These are phyloP conservation scores for Penicillium fuscoglaucum DNA, from an alignment of 2,329 filamentous ascomycete genomes.

Conservation along the genomic window DNA sequence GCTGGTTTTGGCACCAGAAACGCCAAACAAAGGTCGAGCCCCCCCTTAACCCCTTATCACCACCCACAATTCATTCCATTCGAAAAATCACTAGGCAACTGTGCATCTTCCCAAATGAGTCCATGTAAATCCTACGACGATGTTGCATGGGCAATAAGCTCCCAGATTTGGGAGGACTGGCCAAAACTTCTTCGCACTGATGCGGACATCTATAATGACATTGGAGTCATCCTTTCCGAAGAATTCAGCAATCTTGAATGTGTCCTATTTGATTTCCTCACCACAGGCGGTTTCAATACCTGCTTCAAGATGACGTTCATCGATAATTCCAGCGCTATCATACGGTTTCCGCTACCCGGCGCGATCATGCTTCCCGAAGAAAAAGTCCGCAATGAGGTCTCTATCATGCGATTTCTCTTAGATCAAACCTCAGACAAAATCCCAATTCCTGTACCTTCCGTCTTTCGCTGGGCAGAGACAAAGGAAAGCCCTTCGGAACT, in stretches of 20 bases:
- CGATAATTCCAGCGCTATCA: conserved; percentile 14
- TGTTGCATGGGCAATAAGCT: too few relatives aligned
- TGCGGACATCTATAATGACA: background rate
- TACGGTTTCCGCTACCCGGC: conserved; percentile 24
- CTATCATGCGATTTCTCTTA: conserved; percentile 9
- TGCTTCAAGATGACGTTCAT: conserved; percentile 24
- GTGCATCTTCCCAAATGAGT: too few relatives aligned
- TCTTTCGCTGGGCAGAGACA: background rate
- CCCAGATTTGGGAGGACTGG: too few relatives aligned
- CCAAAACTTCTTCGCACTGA: too few relatives aligned
- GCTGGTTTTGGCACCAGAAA: too few relatives aligned
- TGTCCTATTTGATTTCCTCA: background rate
- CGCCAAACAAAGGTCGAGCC: too few relatives aligned
- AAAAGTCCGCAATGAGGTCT: conserved; percentile 23
- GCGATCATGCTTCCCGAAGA: conserved; percentile 27
- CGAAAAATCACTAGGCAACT: too few relatives aligned
- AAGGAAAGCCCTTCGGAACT: conserved; percentile 2
- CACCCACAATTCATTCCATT: too few relatives aligned
- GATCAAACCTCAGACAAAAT: conserved; percentile 6
- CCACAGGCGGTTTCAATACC: conserved; percentile 26
- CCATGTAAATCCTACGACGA: too few relatives aligned
- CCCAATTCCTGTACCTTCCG: conserved; percentile 5
- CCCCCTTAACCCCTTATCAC: too few relatives aligned
- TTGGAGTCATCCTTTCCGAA: background rate
- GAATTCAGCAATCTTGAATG: background rate